Conservation (phyloP, 352 stramenopile species). For the Blastocystis sp. region DNA sequence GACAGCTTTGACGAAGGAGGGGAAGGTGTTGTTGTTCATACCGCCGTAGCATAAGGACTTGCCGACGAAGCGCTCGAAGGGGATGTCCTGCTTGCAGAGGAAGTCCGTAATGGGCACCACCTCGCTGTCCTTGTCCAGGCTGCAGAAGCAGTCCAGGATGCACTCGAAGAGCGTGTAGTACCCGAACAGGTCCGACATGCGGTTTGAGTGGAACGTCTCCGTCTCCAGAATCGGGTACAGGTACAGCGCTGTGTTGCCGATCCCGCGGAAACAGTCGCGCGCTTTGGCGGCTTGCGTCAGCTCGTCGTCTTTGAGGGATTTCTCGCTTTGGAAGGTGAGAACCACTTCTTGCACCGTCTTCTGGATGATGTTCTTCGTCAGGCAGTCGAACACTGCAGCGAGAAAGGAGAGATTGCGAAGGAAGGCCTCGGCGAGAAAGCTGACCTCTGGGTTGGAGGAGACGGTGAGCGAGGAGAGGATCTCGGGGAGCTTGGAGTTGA, state of each 20-base stretch:
- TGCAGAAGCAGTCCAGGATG: conserved; percentile 50
- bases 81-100: conserved; percentile 49
- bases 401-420: conserved; percentile 59
- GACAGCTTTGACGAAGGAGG: neutral
- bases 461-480: conserved; percentile 65
- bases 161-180: conserved; percentile 50
- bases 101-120: neutral
- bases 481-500: conserved; percentile 70
- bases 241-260: conserved; percentile 27
- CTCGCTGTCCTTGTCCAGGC: neutral
- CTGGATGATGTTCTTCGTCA: conserved; percentile 11
- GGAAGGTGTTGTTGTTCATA: neutral
- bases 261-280: conserved; percentile 30
- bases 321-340: conserved; percentile 22
- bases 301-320: conserved; percentile 17
- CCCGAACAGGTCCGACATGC: conserved; percentile 13
- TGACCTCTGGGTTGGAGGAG: conserved; percentile 45
- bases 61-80: conserved; percentile 47
- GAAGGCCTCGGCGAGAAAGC: conserved; percentile 51
- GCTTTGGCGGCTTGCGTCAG: conserved; percentile 18
- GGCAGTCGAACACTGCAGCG: conserved; percentile 40
- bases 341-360: conserved; percentile 32
- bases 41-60: neutral
- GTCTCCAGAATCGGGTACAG: conserved; percentile 58
- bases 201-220: conserved; percentile 28